These are phyloP conservation scores for Arthroderma sp. DNA, from an alignment of 2,329 filamentous ascomycete species.

Conservation along the genomic window DNA sequence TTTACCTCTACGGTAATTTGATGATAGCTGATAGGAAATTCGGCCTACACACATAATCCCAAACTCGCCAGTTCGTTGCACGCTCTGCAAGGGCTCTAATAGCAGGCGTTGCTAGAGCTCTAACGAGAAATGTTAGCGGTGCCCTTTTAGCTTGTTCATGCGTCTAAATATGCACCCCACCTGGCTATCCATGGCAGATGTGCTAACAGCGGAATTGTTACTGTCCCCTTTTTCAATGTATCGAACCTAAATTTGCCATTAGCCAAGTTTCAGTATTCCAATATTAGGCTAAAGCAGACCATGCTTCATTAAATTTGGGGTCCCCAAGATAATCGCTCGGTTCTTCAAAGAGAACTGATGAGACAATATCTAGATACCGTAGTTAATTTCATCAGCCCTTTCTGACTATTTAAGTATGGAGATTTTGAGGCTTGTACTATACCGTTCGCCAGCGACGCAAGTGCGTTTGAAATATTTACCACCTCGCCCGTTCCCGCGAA, in stretches of 20 bases:
- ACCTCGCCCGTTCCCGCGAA: background rate
- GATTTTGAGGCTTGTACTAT: background rate
- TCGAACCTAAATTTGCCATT: background rate
- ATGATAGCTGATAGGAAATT: background rate
- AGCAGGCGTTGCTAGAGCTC: background rate
- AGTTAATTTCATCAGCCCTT: too few relatives aligned
- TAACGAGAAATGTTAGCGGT: background rate
- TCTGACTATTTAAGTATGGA: too few relatives aligned
- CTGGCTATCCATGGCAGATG: constrained; percentile 1
- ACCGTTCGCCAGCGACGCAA: background rate
- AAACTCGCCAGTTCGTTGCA: constrained; percentile 1
- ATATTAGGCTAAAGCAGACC: background rate
- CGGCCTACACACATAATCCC: constrained; percentile 1
- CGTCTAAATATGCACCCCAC: background rate
- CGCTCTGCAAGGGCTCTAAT: constrained; percentile 1
- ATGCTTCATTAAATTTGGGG: background rate
- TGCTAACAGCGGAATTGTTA: constrained; percentile 1
- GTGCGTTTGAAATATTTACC: background rate
- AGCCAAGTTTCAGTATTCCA: background rate
- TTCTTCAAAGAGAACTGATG: constrained; percentile 3
- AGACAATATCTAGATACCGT: background rate
- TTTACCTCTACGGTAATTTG: background rate
- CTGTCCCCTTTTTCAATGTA: constrained; percentile 1
- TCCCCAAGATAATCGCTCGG: constrained; percentile 4
- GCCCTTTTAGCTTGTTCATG: background rate